Evolutionary conservation across 345 rosid genomes (phyloP), one percentile per base, ranked within the genome.

Genomic region (Eucalyptus curtisii): DNA sequence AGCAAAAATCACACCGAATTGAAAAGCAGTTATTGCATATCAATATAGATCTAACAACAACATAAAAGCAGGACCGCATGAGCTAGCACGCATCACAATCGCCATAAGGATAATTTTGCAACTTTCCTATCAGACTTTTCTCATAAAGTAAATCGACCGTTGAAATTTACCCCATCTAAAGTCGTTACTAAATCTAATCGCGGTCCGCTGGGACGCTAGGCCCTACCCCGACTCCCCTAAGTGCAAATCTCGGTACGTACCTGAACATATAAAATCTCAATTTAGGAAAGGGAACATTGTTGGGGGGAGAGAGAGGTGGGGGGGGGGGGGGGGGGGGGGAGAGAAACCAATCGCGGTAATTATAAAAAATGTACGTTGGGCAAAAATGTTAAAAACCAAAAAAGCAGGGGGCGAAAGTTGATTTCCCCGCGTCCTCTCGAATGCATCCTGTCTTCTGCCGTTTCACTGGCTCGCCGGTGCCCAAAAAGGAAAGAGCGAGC

Each of bases 191-290:
- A 66, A 8, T 31, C 20, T 4, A 15, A 31, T 7, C 11, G 8
- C 1, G 2, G 1, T 14, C 40, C 2, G 0, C 0, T 3, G 19
- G 15, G 17, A 30, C 0, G 5, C 4, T 30, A 30, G 71, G 37
- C 53, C 71, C 37, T 30, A 61, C 37, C 66, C 37, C 0, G 19
- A 30, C 71, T n/a, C 9, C n/a, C 71, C 33, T 2, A 13, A 7
- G 27, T 57, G 7, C 33, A 61, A 13, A 61, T 61, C 71, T 13
- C 6, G 2, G 19, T 61, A n/a, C 8, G 3, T 30, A 30, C 15
- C 17, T 14, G 17, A 64, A n/a, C 79, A 31, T 2, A 68, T 8
- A 8, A 31, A 31, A 68, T 4, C 22, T 68, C 80, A 17, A 68
- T 68, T 68, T 9, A 33, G 80, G 24, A 33, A 33, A 33, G 2